These are phyloP conservation scores for Paragyromitra xinjiangensis DNA, from an alignment of 495 filamentous ascomycete species.

Conservation along the genomic window DNA sequence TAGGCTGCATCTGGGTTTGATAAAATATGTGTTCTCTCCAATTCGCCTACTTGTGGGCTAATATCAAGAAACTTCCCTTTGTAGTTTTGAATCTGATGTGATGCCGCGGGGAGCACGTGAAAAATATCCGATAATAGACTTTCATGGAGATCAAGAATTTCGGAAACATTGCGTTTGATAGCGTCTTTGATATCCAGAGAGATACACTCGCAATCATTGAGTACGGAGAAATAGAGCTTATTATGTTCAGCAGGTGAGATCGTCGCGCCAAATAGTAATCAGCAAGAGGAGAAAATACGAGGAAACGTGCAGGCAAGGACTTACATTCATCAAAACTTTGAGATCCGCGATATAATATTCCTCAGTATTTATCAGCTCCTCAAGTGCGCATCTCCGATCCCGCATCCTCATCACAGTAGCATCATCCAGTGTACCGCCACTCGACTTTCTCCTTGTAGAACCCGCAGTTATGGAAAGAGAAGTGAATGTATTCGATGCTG, in stretches of 20 bases:
- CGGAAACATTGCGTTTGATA: slow-evolving; percentile 72
- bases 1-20: slow-evolving; percentile 76
- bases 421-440: slow-evolving; percentile 72
- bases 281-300: slow-evolving; percentile 1
- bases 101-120: slow-evolving; percentile 64
- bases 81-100: slow-evolving; percentile 60
- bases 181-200: slow-evolving; percentile 66
- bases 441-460: slow-evolving; percentile 66
- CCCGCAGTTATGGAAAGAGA: slow-evolving; percentile 70
- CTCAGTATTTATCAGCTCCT: slow-evolving; percentile 85
- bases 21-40: slow-evolving; percentile 64
- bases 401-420: slow-evolving; percentile 74
- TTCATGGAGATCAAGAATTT: slow-evolving; percentile 76
- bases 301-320: slow-evolving; percentile 40
- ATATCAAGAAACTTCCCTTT: slow-evolving; percentile 71
- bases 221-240: slow-evolving; percentile 64
- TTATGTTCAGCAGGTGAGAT: slow-evolving; percentile 43
- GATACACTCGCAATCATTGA: slow-evolving; percentile 58
- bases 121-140: slow-evolving; percentile 73
- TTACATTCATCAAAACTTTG: slow-evolving; percentile 83
- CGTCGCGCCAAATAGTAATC: slow-evolving; percentile 10
- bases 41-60: slow-evolving; percentile 64
- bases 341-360: slow-evolving; percentile 88
- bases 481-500: slow-evolving; percentile 75
- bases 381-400: slow-evolving; percentile 78